Evolutionary conservation across 371 early-diverging fungal species (phyloP), one percentile per base, ranked within the genome.

Genomic region (Astathelohania contejeani): DNA sequence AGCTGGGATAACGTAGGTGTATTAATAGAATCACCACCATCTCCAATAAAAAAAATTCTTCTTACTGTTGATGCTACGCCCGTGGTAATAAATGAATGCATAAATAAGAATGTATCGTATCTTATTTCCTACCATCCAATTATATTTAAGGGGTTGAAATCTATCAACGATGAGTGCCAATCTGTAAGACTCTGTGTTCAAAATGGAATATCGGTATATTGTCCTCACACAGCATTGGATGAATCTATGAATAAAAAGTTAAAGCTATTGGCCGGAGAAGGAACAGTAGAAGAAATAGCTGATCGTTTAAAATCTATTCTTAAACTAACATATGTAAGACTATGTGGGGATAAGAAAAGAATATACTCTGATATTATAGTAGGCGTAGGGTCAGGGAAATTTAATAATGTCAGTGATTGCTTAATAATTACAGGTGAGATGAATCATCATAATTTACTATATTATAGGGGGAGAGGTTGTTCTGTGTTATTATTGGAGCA

Each of bases 141-240:
- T 20, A 83, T 94, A 45, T 96, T 96, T 71, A 69, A 76, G 9
- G 73, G 82, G 9, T 73, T 87, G 69, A 93, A 92, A 69, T 79
- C 79, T 16, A 76, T 94, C 49, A 79, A 86, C 60, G 72, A 76
- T 28, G 83, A 85, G 67, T 85, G 87, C 65, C 73, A 75, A 53
- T 80, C 88, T 65, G 80, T 88, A 0, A 73, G 87, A 46, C 42
- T 78, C 48, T 85, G 86, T 42, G 82, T 83, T 35, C 82, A 83
- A 26, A 76, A 78, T 26, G 86, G 87, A 27, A 79, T 94, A 18
- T 84, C 89, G 19, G 80, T 97, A 29, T 90, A 83, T 75, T 85
- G 84, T 18, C 95, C 96, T 45, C 97, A 97, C 68, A 90, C 94
- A 18, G 82, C 93, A 12, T 78, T 88, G 50, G 95, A 97, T 71